Evolutionary conservation across 331 rosid genomes (phyloP).

Genomic region (Malus hybrid): DNA sequence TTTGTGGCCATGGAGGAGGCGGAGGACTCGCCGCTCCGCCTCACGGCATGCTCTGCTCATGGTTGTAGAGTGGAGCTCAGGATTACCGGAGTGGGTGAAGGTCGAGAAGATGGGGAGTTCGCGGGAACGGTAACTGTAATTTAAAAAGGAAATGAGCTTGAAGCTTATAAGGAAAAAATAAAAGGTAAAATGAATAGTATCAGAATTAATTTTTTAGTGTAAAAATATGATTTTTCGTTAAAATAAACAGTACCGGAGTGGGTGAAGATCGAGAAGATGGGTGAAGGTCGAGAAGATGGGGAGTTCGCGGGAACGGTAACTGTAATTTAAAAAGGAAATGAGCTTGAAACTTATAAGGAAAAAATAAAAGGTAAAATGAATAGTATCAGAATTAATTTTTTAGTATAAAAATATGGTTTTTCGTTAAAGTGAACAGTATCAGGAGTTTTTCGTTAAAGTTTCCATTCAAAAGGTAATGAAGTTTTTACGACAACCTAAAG

Average conservation of each 20-base stretch:
- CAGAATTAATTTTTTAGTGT: no score
- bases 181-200: no score
- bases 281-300: not conserved
- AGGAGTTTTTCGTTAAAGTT: no score
- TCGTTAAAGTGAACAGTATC: no score
- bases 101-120: not conserved
- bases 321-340: not conserved
- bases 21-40: conserved; percentile 29
- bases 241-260: no score
- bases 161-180: no score
- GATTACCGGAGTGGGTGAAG: not conserved
- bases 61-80: not conserved
- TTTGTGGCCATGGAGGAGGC: conserved; percentile 56
- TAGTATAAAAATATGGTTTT: no score
- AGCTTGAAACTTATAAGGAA: no score
- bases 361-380: no score
- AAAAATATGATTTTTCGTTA: no score
- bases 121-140: not conserved
- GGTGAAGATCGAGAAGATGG: no score
- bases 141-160: not conserved
- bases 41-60: conserved; percentile 7
- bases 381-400: no score
- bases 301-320: not conserved
- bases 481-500: not conserved
- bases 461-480: not conserved